Evolutionary conservation across 1,284 basidiomycete genomes (phyloP), one percentile per base, ranked within the genome.

Genomic region (Omphalotus olearius): DNA sequence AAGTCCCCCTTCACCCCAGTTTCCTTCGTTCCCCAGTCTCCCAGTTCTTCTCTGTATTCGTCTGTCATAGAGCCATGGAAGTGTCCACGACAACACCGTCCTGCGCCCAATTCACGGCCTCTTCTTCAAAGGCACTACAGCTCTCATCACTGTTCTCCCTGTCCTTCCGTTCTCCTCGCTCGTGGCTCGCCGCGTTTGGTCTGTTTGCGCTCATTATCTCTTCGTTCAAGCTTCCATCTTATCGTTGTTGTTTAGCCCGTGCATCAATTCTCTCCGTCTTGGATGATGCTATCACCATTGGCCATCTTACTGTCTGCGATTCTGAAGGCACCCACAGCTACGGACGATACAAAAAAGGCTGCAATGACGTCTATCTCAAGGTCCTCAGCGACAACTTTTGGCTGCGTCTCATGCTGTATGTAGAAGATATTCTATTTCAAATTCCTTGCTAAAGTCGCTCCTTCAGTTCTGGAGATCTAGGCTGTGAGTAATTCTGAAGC

Each of bases 361-460:
- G 69, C 59, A 81, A 77, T 69, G 70, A 75, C 57, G 83, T 87
- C 46, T 78, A 80, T 52, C 69, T 94, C 52, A 75, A 75, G 53
- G 79, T 94, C 45, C 63, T 79, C 26, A 83, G 80, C 63, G 79
- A 85, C 52, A 78, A 82, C 59, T 94, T 94, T 65, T 94, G 92
- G 92, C 73, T 83, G 40, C 81, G 91, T 42, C 72, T 88, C 39
- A 70, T 88, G 55, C 64, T 85, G 82, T 85, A 65, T 64, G 83
- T 71, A 13, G 49, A 41, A 51, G 37, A 49, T 4, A 30, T 46
- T 45, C 42, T 35, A 43, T 54, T 47, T 53, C 51, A 53, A 55
- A 45, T 53, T 64, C 18, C 60, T 28, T 2, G 17, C 23, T 40
- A 37, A 50, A 39, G 6, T 23, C 26, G 28, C 25, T 6, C 17